phyloP scores from a whole-genome alignment of 441 rosid genomes.

The Biscutella laevigata region DNA sequence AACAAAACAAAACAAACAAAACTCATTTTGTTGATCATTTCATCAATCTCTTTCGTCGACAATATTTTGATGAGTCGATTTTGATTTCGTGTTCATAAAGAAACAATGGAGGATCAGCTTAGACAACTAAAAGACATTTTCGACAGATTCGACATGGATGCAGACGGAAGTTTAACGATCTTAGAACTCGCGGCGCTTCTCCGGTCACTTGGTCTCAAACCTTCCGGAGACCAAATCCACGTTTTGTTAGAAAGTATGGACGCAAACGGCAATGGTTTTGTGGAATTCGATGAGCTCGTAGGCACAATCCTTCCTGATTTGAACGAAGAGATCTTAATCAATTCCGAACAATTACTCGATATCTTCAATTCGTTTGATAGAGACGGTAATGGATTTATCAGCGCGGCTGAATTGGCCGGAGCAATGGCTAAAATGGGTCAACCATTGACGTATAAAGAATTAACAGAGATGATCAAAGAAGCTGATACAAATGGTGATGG shows the following conservation, averaged over 20 bases:
- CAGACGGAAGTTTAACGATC: conserved; percentile 59
- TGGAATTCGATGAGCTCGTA: conserved; percentile 59
- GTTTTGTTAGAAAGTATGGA: conserved; percentile 49
- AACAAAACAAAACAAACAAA: background rate
- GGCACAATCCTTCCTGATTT: conserved; percentile 41
- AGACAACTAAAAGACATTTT: conserved; percentile 53
- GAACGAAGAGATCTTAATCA: conserved; percentile 36
- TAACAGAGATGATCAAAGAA: conserved; percentile 51
- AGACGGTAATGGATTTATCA: conserved; percentile 56
- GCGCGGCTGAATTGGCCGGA: conserved; percentile 55
- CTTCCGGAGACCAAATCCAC: conserved; percentile 53
- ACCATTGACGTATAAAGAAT: conserved; percentile 46
- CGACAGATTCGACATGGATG: conserved; percentile 56
- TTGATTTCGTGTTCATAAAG: background rate
- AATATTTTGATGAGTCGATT: background rate
- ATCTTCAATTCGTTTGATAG: conserved; percentile 58
- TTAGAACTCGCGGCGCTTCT: conserved; percentile 66
- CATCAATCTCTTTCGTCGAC: background rate
- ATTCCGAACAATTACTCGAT: conserved; percentile 44
- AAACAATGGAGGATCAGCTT: conserved; percentile 32
- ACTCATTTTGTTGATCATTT: background rate
- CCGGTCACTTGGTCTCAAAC: conserved; percentile 56
- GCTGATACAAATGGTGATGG: conserved; percentile 61
- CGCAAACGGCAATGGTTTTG: conserved; percentile 53
- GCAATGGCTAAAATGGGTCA: conserved; percentile 71